Evolutionary conservation across 805 yeast genomes (phyloP).

Genomic region (Diddensiella santjacobensis): DNA sequence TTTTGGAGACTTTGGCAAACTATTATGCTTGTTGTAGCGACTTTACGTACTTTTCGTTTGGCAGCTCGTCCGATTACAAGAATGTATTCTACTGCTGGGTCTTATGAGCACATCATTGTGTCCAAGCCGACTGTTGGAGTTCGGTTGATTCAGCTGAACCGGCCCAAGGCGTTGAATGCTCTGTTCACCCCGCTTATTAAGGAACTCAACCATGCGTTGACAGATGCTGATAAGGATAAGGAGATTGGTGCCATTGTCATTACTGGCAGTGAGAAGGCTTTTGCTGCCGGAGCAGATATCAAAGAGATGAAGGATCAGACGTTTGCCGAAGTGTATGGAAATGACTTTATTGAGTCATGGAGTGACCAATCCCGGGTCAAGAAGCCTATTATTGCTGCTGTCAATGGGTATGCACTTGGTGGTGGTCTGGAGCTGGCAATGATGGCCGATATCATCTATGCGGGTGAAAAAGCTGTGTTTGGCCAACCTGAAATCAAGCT

Average conservation of each 20-base stretch:
- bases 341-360: conserved; percentile 41
- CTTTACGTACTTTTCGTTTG: neutral
- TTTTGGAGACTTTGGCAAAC: too few species aligned
- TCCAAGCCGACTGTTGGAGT: conserved; percentile 40
- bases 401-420: conserved; percentile 52
- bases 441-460: conserved; percentile 49
- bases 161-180: conserved; percentile 46
- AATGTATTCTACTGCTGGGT: conserved; percentile 21
- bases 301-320: conserved; percentile 44
- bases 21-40: neutral
- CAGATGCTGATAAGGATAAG: conserved; percentile 36
- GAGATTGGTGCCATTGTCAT: conserved; percentile 45
- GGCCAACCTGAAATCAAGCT: conserved; percentile 56
- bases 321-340: conserved; percentile 36
- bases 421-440: conserved; percentile 57
- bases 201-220: conserved; percentile 39
- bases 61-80: conserved; percentile 6
- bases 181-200: conserved; percentile 35
- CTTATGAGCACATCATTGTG: conserved; percentile 39
- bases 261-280: conserved; percentile 45
- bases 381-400: conserved; percentile 54
- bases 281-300: conserved; percentile 57
- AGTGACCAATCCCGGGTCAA: conserved; percentile 36
- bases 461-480: conserved; percentile 45
- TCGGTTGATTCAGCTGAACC: conserved; percentile 38